Conservation (phyloP, 1,139 yeast species). For the Arxiozyma slooffiae region DNA sequence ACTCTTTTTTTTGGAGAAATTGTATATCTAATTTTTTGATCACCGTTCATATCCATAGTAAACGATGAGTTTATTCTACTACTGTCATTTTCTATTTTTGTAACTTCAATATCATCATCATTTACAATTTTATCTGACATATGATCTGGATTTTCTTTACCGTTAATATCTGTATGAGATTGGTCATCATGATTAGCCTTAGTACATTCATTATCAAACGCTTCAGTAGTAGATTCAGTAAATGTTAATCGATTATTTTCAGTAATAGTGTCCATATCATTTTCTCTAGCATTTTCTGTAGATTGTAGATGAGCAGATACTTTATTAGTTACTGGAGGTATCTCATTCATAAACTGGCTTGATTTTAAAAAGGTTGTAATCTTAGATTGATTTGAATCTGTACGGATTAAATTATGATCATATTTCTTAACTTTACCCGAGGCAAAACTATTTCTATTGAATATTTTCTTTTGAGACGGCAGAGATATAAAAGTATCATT, state of each 20-base stretch:
- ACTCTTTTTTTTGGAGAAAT: constrained; percentile 22
- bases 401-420: constrained; percentile 62
- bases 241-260: not conserved
- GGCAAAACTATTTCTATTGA: not conserved
- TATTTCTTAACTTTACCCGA: constrained; percentile 30
- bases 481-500: not conserved
- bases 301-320: not conserved
- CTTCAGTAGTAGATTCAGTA: not conserved
- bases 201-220: not conserved
- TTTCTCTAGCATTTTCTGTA: not conserved
- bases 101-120: constrained; percentile 1
- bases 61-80: not conserved
- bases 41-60: not conserved
- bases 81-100: not conserved
- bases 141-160: not conserved
- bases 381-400: constrained; percentile 60
- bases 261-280: not conserved
- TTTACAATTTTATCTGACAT: not conserved
- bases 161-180: not conserved
- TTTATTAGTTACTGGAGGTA: not conserved
- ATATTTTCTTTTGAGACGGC: not conserved
- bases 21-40: constrained; percentile 8
- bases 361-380: constrained; percentile 38
- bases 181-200: not conserved
- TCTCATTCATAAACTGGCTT: constrained; percentile 9